Evolutionary conservation across 768 basidiomycete species (phyloP).

Genomic region (Rhodotorula graminis): DNA sequence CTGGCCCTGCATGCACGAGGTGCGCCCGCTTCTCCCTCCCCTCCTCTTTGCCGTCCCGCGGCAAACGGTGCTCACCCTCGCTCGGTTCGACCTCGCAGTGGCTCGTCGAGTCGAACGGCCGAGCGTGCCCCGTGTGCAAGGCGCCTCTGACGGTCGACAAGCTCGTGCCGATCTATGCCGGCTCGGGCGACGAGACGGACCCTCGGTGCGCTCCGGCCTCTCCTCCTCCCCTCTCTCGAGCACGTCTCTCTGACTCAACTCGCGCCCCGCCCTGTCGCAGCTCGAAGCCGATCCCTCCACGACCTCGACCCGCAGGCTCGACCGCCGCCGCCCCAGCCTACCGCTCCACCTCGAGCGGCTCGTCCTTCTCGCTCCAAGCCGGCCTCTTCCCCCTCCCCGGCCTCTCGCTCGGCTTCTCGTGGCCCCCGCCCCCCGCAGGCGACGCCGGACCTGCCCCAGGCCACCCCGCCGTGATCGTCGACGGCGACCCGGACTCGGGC

Average conservation of each 20-base stretch:
- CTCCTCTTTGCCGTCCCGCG: not conserved
- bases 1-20: constrained; percentile 28
- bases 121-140: constrained; percentile 21
- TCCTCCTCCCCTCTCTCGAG: too few relatives aligned
- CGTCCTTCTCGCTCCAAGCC: constrained; percentile 16
- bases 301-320: constrained; percentile 10
- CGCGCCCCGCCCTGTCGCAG: not conserved
- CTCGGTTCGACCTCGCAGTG: not conserved
- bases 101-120: constrained; percentile 17
- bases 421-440: not conserved
- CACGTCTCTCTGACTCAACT: not conserved
- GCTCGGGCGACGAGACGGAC: not conserved
- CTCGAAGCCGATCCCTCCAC: constrained; percentile 2
- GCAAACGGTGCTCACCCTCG: too few relatives aligned
- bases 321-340: not conserved
- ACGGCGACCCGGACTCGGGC: not conserved
- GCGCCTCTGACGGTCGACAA: not conserved
- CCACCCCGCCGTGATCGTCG: not conserved
- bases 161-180: constrained; percentile 20
- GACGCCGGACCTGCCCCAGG: not conserved
- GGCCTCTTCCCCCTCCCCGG: constrained; percentile 21
- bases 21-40: not conserved
- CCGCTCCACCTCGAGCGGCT: not conserved
- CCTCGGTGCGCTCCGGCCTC: not conserved
- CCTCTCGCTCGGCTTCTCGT: constrained; percentile 9